phyloP scores from a whole-genome alignment of 2,329 filamentous ascomycete genomes.

The Curvularia verruculosa region DNA sequence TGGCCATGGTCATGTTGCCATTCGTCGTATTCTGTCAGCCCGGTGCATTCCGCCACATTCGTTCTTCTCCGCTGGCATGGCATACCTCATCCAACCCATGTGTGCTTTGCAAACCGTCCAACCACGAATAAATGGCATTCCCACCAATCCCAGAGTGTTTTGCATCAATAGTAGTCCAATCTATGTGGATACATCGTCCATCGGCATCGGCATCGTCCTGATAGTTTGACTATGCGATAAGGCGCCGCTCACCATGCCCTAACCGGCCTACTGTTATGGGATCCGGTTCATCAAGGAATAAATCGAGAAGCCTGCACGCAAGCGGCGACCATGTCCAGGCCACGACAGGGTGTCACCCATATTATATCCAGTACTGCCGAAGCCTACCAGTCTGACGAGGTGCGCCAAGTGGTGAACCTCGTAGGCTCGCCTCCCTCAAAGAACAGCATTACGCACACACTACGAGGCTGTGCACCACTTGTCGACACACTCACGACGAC shows the following conservation, averaged over 20 bases:
- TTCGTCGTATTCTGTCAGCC: neutral
- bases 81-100: neutral
- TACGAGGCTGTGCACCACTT: constrained; percentile 2
- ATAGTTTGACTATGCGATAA: neutral
- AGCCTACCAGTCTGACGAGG: neutral
- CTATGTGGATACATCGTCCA: neutral
- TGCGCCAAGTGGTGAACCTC: neutral
- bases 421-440: neutral
- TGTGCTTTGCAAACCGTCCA: neutral
- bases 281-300: neutral
- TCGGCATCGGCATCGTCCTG: neutral
- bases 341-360: neutral
- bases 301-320: neutral
- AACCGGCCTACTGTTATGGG: neutral
- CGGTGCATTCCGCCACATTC: neutral
- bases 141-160: neutral
- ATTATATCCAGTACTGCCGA: too few relatives aligned
- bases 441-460: neutral
- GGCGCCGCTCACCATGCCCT: neutral
- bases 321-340: too few relatives aligned
- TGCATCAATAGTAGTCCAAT: neutral
- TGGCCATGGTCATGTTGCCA: neutral
- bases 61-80: neutral
- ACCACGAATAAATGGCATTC: neutral
- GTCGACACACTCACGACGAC: neutral